Conservation (phyloP, 805 yeast species). For the Cyberlindnera xishuangbannaensis region DNA sequence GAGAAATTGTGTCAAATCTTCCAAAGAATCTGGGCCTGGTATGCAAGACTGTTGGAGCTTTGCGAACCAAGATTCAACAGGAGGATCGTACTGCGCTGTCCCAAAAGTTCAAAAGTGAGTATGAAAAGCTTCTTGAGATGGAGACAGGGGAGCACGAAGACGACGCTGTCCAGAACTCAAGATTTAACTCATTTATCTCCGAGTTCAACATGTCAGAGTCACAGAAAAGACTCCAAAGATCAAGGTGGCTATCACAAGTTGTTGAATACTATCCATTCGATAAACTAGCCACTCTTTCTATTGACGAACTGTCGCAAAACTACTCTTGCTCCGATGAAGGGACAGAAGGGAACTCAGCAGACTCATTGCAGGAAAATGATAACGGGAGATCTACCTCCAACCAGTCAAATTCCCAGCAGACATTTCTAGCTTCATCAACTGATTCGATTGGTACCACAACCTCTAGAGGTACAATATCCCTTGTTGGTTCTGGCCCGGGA, state of each 20-base stretch:
- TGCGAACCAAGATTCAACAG: slow-evolving; percentile 50
- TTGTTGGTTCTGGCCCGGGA: slow-evolving; percentile 97
- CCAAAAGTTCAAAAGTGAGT: slow-evolving; percentile 21
- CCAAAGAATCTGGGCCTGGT: slow-evolving; percentile 69
- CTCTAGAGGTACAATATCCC: slow-evolving; percentile 53
- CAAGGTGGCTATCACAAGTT: slow-evolving; percentile 83
- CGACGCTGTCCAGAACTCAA: slow-evolving; percentile 56
- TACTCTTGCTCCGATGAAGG: slow-evolving; percentile 19
- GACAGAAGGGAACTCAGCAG: not conserved
- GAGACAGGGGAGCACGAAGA: slow-evolving; percentile 58
- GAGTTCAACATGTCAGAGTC: slow-evolving; percentile 52
- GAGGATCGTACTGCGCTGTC: slow-evolving; percentile 38
- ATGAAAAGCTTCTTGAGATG: slow-evolving; percentile 27
- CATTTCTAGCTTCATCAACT: not conserved
- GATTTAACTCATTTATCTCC: slow-evolving; percentile 54
- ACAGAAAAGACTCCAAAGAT: slow-evolving; percentile 49
- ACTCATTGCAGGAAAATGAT: not conserved
- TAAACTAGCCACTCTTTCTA: slow-evolving; percentile 51
- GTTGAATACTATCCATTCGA: slow-evolving; percentile 85
- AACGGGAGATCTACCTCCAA: slow-evolving; percentile 2
- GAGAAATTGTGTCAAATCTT: slow-evolving; percentile 60
- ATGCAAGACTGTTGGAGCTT: slow-evolving; percentile 61
- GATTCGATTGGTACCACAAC: too few species aligned
- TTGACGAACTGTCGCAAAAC: slow-evolving; percentile 48
- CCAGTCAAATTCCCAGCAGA: slow-evolving; percentile 17